Evolutionary conservation across 805 yeast genomes (phyloP), one percentile per base, ranked within the genome.

Genomic region (Candida dajiaensis): DNA sequence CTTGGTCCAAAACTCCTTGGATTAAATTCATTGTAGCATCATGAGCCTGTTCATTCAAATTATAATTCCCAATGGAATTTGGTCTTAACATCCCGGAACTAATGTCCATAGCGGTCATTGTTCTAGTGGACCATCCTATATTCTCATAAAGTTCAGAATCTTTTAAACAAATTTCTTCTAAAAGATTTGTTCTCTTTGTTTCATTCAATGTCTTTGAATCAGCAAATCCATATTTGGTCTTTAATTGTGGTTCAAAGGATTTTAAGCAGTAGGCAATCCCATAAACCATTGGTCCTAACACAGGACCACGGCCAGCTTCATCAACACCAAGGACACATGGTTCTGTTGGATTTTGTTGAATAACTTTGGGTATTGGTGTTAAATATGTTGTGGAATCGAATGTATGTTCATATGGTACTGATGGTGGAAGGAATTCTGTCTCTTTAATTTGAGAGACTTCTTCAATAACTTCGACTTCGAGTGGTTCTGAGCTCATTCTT

Each of bases 221-320:
- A 11, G 92, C 96, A 67, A 94, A 94, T 15, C 89, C 97, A 53
- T 78, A 83, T 28, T 74, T 67, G 22, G 76, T 74, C 43, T 84
- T 72, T 18, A 73, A 61, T 1, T 66, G 59, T 26, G 71, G 63
- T 50, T 67, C 68, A 47, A 78, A 85, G 0, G 68, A 63, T 41
- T 74, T 72, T 12, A 81, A 65, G 51, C 95, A 83, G 61, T 89
- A 94, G 3, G 94, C 81, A 7, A 89, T 71, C 3, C 96, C 96
- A 60, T 94, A 94, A 2, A 94, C 99, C 99, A 94, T 94, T 0
- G 98, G 95, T 0, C 99, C 99, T 37, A 95, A 58, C 0, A 95
- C 97, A 0, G 99, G 99, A 0, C 99, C 99, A 54, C 99, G 74
- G 1, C 99, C 99, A 0, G 99, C 99, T 63, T 94, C 99, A 64